Percentiles rank a stretch among this genome's conserved stretches.
Conservation (phyloP, 768 basidiomycete genomes). For the Rickenella mellea region DNA sequence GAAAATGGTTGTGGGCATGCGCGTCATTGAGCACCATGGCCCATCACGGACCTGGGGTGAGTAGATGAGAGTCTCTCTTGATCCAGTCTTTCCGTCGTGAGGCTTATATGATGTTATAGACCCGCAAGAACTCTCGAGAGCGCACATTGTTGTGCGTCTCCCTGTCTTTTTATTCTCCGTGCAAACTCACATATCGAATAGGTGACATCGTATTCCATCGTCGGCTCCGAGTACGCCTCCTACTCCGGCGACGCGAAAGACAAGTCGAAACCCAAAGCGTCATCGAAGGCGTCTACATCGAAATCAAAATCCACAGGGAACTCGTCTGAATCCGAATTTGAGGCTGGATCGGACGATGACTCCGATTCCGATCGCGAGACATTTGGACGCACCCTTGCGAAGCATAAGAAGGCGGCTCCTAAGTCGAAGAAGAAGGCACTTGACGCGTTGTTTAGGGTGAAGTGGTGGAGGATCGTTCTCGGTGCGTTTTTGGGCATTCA, state of each 20-base stretch:
- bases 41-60: slow-evolving; percentile 57
- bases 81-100: no score
- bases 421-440: slow-evolving; percentile 34
- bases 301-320: slow-evolving; percentile 15
- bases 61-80: no score
- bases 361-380: slow-evolving; percentile 34
- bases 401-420: slow-evolving; percentile 33
- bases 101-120: slow-evolving; percentile 34
- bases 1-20: slow-evolving; percentile 57
- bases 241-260: slow-evolving; percentile 44
- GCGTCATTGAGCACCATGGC: slow-evolving; percentile 81
- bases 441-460: slow-evolving; percentile 64
- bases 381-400: slow-evolving; percentile 34
- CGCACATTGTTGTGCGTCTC: slow-evolving; percentile 68
- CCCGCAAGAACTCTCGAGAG: slow-evolving; percentile 37
- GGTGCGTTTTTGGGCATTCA: slow-evolving; percentile 33
- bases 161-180: no score
- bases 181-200: no score
- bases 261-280: slow-evolving; percentile 38
- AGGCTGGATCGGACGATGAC: slow-evolving; percentile 24
- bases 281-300: slow-evolving; percentile 18
- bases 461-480: slow-evolving; percentile 81
- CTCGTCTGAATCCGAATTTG: slow-evolving; percentile 21
- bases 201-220: slow-evolving; percentile 84
- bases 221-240: slow-evolving; percentile 67